A percentile compares a stretch with the other conserved stretches of the same genome.
Conservation (phyloP, 305 asterid genomes). For the Stenogyne calaminthoides region DNA sequence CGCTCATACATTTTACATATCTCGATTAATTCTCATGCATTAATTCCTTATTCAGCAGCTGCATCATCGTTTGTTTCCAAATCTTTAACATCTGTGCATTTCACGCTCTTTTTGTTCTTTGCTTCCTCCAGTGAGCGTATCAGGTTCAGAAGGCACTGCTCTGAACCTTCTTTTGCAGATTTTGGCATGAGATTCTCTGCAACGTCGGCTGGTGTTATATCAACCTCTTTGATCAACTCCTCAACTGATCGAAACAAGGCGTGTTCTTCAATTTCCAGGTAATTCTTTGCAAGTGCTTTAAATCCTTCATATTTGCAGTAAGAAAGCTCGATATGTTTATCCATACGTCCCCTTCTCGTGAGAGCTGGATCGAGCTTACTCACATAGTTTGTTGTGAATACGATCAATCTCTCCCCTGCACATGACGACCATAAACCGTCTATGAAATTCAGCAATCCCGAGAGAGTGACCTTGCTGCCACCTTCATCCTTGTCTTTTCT, state of each 20-base stretch:
- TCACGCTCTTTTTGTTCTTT: constrained; percentile 21
- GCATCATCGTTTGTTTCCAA: constrained; percentile 1
- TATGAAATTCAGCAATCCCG: constrained; percentile 59
- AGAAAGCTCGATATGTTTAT: constrained; percentile 61
- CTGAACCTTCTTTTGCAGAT: constrained; percentile 40
- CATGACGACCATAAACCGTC: constrained; percentile 67
- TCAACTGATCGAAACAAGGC: constrained; percentile 36
- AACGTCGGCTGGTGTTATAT: constrained; percentile 62
- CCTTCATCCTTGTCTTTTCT: constrained; percentile 37
- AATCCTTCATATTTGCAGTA: constrained; percentile 62
- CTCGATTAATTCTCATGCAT: background rate
- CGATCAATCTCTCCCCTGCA: constrained; percentile 53
- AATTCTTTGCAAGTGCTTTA: constrained; percentile 60
- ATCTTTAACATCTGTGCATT: constrained; percentile 20
- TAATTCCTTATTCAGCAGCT: constrained; percentile 26
- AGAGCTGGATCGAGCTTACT: constrained; percentile 66
- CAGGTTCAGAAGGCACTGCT: constrained; percentile 38
- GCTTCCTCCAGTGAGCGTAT: constrained; percentile 36
- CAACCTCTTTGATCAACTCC: constrained; percentile 44
- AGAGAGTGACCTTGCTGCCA: constrained; percentile 57
- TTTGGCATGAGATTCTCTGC: constrained; percentile 64
- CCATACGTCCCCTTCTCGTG: constrained; percentile 65
- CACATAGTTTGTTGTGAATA: constrained; percentile 58
- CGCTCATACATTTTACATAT: background rate
- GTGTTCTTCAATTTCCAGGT: constrained; percentile 50